A percentile compares a stretch with the other conserved stretches of the same genome.
Evolutionary conservation across 1,284 basidiomycete genomes (phyloP).

Genomic region (Trichosporon sp.): DNA sequence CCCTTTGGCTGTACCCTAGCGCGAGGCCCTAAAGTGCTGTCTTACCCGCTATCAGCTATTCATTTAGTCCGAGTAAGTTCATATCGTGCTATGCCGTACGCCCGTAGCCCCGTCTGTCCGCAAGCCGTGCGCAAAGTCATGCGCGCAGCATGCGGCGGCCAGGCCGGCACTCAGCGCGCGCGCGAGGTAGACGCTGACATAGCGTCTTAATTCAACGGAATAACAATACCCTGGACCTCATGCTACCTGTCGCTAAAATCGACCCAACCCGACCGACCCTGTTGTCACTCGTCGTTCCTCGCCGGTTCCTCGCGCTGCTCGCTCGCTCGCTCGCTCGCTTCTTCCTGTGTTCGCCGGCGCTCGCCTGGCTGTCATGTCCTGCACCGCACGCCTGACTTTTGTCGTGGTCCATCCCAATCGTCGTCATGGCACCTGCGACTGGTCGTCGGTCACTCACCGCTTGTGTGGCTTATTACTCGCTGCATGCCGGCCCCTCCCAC

Average conservation of each 20-base stretch:
- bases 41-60: conserved; percentile 1
- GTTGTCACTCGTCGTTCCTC: neutral
- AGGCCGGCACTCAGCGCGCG: neutral
- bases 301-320: neutral
- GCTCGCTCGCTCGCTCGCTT: neutral
- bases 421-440: neutral
- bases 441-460: neutral
- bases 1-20: neutral
- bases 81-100: neutral
- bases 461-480: neutral
- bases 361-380: neutral
- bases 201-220: conserved; percentile 2
- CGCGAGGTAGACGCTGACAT: neutral
- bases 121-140: neutral
- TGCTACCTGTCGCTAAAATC: neutral
- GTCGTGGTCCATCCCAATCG: neutral
- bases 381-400: neutral
- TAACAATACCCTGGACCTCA: neutral
- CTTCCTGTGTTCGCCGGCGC: neutral
- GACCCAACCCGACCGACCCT: neutral
- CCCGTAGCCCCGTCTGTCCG: neutral
- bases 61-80: conserved; percentile 1
- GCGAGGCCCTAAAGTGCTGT: neutral
- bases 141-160: neutral
- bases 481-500: neutral